Evolutionary conservation across 345 rosid genomes (phyloP).

Genomic region (Ailanthus altissimus): DNA sequence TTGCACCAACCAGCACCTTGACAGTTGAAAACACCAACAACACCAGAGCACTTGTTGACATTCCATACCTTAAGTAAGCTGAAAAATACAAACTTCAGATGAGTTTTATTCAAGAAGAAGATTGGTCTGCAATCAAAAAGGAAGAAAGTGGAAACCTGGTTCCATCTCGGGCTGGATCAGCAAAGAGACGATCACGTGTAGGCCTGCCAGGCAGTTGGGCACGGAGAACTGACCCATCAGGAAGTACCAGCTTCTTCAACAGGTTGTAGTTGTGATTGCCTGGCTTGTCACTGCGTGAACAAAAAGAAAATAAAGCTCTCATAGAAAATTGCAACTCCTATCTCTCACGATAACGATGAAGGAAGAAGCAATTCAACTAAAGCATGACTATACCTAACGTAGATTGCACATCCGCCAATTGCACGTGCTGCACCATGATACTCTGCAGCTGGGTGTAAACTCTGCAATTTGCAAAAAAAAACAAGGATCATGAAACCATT

Average conservation of each 20-base stretch:
- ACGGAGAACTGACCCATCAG: slow-evolving; percentile 91
- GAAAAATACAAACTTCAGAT: slow-evolving; percentile 17
- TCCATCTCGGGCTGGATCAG: slow-evolving; percentile 91
- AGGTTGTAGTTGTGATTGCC: slow-evolving; percentile 91
- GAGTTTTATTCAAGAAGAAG: background rate
- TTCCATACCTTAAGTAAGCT: slow-evolving; percentile 96
- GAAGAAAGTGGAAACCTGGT: slow-evolving; percentile 42
- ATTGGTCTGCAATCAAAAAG: background rate
- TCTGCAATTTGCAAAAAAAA: slow-evolving; percentile 46
- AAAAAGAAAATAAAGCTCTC: background rate
- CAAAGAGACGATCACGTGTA: slow-evolving; percentile 81
- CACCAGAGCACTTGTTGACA: slow-evolving; percentile 75
- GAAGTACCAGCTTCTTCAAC: slow-evolving; percentile 82
- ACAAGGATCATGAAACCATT: background rate
- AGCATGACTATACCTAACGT: slow-evolving; percentile 68
- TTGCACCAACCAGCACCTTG: slow-evolving; percentile 99
- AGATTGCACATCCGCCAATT: slow-evolving; percentile 92
- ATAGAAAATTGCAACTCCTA: slow-evolving; percentile 15
- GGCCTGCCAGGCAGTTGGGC: slow-evolving; percentile 91
- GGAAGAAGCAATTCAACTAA: slow-evolving; percentile 7
- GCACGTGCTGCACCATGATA: slow-evolving; percentile 98
- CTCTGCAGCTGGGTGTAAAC: slow-evolving; percentile 92
- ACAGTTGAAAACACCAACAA: slow-evolving; percentile 94
- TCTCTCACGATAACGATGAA: background rate
- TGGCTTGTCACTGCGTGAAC: slow-evolving; percentile 74